phyloP scores from a whole-genome alignment of 495 filamentous ascomycete genomes.

The Xylaria palmicola region DNA sequence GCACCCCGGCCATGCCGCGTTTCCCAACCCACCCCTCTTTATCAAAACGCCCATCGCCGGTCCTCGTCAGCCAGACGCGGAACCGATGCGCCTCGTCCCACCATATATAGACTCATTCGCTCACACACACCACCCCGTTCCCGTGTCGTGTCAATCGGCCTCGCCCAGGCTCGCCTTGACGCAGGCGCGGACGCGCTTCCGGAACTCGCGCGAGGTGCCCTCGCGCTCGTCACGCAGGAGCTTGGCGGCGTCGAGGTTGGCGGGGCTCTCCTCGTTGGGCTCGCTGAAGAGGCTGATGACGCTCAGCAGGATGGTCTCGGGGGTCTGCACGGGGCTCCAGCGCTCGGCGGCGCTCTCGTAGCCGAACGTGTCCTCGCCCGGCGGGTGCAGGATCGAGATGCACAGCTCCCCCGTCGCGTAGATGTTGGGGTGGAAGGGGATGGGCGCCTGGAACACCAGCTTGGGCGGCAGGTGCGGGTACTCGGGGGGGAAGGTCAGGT shows the following conservation, averaged over 20 bases:
- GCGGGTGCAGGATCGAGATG: slow-evolving; percentile 95
- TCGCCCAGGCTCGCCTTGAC: slow-evolving; percentile 84
- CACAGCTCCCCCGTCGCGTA: slow-evolving; percentile 89
- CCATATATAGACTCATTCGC: too few species aligned
- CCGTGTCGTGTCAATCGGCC: slow-evolving; percentile 41
- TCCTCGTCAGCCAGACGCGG: too few species aligned
- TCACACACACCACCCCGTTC: not conserved
- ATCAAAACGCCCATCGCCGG: too few species aligned
- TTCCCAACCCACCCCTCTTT: too few species aligned
- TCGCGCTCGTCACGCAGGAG: slow-evolving; percentile 81
- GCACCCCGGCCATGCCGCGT: not conserved
- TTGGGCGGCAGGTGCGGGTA: slow-evolving; percentile 91
- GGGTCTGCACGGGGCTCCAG: slow-evolving; percentile 96
- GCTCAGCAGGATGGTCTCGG: slow-evolving; percentile 89
- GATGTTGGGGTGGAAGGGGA: slow-evolving; percentile 94
- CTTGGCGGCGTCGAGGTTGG: slow-evolving; percentile 88
- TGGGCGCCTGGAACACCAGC: slow-evolving; percentile 82
- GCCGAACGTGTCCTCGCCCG: slow-evolving; percentile 92
- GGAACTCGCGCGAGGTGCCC: slow-evolving; percentile 63
- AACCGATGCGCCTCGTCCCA: too few species aligned
- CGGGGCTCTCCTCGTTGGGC: slow-evolving; percentile 93
- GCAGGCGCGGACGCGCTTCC: slow-evolving; percentile 70
- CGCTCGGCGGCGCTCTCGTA: slow-evolving; percentile 91
- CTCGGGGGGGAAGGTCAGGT: slow-evolving; percentile 72
- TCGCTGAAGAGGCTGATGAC: slow-evolving; percentile 91